phyloP scores from a whole-genome alignment of 805 yeast genomes.

The Yamadazyma olivae region DNA sequence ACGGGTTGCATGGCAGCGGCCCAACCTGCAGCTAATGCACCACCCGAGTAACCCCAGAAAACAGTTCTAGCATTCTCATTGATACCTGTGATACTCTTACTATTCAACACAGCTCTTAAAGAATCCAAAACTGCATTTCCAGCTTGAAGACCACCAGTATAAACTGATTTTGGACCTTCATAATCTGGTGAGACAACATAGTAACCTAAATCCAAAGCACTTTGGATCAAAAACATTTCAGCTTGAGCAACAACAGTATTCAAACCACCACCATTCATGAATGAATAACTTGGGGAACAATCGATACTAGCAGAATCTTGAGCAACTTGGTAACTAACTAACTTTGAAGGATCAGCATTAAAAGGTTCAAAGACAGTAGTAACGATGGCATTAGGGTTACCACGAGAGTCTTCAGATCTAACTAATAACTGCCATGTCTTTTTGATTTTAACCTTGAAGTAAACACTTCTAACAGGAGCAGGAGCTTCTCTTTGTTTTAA shows the following conservation, averaged over 20 bases:
- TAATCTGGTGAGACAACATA: constrained; percentile 33
- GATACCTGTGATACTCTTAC: constrained; percentile 17
- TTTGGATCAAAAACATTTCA: constrained; percentile 16
- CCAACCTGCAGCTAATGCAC: constrained; percentile 36
- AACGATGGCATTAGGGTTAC: constrained; percentile 22
- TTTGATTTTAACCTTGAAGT: constrained; percentile 18
- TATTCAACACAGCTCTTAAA: constrained; percentile 23
- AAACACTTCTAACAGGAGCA: constrained; percentile 14
- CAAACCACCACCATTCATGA: constrained; percentile 13
- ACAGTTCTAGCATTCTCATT: constrained; percentile 16
- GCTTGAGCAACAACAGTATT: constrained; percentile 12
- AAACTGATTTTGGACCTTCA: constrained; percentile 31
- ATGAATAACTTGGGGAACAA: constrained; percentile 27
- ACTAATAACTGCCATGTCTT: constrained; percentile 22
- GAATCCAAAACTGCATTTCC: constrained; percentile 30
- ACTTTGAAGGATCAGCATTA: constrained; percentile 23
- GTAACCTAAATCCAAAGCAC: constrained; percentile 26
- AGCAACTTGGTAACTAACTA: constrained; percentile 26
- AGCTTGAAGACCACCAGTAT: constrained; percentile 29
- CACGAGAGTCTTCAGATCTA: constrained; percentile 21
- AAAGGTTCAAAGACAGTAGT: constrained; percentile 28
- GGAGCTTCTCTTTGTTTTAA: constrained; percentile 20
- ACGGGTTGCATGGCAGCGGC: constrained; percentile 33
- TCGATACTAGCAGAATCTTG: constrained; percentile 24
- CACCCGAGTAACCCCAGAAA: constrained; percentile 41